Evolutionary conservation across 176 grass and related monocot genomes (phyloP).

Genomic region (Saccharum officinarum): DNA sequence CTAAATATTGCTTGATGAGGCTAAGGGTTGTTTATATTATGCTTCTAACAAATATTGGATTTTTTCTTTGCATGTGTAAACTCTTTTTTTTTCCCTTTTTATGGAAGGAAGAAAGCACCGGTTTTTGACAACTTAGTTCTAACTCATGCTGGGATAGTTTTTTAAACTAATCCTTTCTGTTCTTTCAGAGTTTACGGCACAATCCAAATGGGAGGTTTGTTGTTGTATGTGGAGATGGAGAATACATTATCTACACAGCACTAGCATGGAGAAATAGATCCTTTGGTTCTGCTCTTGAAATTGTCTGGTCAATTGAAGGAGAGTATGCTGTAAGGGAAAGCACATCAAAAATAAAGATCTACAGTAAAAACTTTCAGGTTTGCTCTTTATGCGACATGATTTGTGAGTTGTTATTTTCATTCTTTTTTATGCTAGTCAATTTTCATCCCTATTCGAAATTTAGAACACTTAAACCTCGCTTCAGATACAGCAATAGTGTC

Average conservation of each 20-base stretch:
- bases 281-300: slow-evolving; percentile 84
- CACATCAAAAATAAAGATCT: slow-evolving; percentile 74
- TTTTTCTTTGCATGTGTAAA: neutral
- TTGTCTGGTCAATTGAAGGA: slow-evolving; percentile 88
- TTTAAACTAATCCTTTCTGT: neutral
- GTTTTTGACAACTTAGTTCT: neutral
- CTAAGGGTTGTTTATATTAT: neutral
- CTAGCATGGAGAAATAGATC: slow-evolving; percentile 96
- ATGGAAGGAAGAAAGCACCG: neutral
- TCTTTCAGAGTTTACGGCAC: slow-evolving; percentile 73
- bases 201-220: slow-evolving; percentile 94
- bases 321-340: slow-evolving; percentile 89
- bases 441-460: neutral
- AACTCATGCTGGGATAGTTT: neutral
- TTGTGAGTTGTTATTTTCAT: neutral
- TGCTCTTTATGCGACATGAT: neutral
- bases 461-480: neutral
- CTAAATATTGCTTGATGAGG: neutral
- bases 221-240: slow-evolving; percentile 95
- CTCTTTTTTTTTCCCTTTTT: neutral
- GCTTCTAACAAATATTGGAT: neutral
- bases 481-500: slow-evolving; percentile 2
- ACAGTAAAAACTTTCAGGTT: slow-evolving; percentile 86
- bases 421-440: neutral
- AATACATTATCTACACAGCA: slow-evolving; percentile 89